Percentiles rank a stretch among this genome's conserved stretches.
Evolutionary conservation across 2,329 filamentous ascomycete species (phyloP).

Genomic region (Colletotrichum noveboracense): DNA sequence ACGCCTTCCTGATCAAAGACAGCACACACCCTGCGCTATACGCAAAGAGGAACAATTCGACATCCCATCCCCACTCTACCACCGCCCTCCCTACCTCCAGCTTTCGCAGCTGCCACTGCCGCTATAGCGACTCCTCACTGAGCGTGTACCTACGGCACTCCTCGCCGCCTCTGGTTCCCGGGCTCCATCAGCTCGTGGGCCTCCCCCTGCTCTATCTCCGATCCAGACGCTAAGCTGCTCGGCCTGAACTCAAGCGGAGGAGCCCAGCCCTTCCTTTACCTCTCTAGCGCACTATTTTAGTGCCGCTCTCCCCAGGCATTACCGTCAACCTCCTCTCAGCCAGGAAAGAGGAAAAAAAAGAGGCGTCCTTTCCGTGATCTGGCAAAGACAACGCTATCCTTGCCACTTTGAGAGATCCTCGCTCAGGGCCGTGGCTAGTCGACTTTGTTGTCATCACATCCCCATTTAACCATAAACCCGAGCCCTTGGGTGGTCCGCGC

Average conservation of each 20-base stretch:
- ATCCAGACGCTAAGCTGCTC: conserved; percentile 23
- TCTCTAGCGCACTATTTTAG: conserved; percentile 26
- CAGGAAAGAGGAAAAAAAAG: conserved; percentile 13
- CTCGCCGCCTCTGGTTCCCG: conserved; percentile 15
- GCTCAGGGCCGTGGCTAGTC: conserved; percentile 25
- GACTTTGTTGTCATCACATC: conserved; percentile 25
- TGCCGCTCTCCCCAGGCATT: conserved; percentile 24
- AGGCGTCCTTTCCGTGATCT: conserved; percentile 22
- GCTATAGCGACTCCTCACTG: neutral
- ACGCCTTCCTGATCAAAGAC: conserved; percentile 15
- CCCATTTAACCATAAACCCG: conserved; percentile 26
- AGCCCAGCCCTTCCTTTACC: conserved; percentile 24
- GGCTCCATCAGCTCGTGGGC: conserved; percentile 15
- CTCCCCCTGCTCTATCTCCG: conserved; percentile 22
- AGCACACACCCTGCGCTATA: conserved; percentile 18
- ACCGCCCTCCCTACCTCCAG: neutral
- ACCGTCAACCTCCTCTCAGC: conserved; percentile 13
- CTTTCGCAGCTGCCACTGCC: neutral
- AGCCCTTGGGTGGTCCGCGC: conserved; percentile 24
- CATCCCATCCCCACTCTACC: conserved; percentile 15
- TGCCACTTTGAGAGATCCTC: conserved; percentile 25
- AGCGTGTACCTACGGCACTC: conserved; percentile 13
- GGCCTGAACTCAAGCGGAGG: conserved; percentile 20
- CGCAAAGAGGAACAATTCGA: conserved; percentile 18
- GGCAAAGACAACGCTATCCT: conserved; percentile 24